Percentiles rank a stretch among this genome's conserved stretches.
Evolutionary conservation across 345 rosid genomes (phyloP).

Genomic region (Acer saccharum): DNA sequence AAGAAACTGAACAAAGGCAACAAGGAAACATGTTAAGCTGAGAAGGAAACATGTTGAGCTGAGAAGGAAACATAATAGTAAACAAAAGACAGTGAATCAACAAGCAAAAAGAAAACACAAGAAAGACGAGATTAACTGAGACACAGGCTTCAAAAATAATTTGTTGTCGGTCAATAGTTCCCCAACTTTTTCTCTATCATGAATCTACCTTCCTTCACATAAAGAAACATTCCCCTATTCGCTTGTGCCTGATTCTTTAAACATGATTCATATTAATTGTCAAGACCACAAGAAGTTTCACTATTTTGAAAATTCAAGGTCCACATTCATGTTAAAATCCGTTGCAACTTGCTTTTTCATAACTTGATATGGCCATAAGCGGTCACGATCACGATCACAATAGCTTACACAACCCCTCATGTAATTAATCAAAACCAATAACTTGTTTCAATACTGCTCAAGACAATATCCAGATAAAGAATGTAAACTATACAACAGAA

Average conservation of each 20-base stretch:
- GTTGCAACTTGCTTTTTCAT: neutral
- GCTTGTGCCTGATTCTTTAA: neutral
- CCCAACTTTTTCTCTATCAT: neutral
- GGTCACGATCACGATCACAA: neutral
- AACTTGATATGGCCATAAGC: neutral
- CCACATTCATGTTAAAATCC: neutral
- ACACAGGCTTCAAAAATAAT: neutral
- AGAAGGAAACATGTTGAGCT: too few relatives aligned
- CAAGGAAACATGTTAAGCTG: neutral
- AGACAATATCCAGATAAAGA: neutral
- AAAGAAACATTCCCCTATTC: neutral
- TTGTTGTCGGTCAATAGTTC: neutral
- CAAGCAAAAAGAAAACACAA: neutral
- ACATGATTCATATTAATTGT: neutral
- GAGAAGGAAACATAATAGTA: neutral
- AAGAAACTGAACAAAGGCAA: conserved; percentile 11
- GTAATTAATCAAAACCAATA: neutral
- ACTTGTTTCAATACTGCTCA: neutral
- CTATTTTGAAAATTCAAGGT: neutral
- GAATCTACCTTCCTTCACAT: neutral
- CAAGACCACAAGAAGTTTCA: neutral
- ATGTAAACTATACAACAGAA: neutral
- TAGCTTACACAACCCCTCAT: neutral
- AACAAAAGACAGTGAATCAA: neutral
- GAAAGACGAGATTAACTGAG: neutral